Evolutionary conservation across 495 filamentous ascomycete species (phyloP).

Genomic region (Saxispiralis lemnorum): DNA sequence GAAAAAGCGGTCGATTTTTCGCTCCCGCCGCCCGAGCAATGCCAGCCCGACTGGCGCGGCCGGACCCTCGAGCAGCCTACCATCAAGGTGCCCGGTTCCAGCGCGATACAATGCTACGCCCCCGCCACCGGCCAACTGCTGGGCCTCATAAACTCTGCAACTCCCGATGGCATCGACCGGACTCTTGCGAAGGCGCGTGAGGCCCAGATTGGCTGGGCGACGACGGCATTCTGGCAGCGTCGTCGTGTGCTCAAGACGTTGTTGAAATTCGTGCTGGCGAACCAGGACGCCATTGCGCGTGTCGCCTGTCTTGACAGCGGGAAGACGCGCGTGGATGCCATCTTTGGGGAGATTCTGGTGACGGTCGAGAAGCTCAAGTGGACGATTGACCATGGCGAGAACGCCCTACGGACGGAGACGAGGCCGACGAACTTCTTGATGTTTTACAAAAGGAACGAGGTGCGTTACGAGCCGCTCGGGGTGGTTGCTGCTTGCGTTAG

Average conservation of each 20-base stretch:
- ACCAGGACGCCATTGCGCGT: slow-evolving; percentile 72
- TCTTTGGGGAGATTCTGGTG: slow-evolving; percentile 84
- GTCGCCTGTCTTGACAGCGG: slow-evolving; percentile 89
- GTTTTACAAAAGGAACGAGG: slow-evolving; percentile 87
- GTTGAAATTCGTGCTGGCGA: slow-evolving; percentile 59
- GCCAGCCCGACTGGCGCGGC: slow-evolving; percentile 34
- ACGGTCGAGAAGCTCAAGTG: slow-evolving; percentile 86
- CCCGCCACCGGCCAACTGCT: slow-evolving; percentile 77
- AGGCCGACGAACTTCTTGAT: slow-evolving; percentile 77
- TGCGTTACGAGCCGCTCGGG: slow-evolving; percentile 80
- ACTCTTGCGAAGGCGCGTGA: slow-evolving; percentile 53
- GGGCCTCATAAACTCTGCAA: slow-evolving; percentile 62
- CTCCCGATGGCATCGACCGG: slow-evolving; percentile 59
- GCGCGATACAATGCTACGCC: slow-evolving; percentile 67
- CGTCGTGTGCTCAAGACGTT: slow-evolving; percentile 67
- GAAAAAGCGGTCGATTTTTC: slow-evolving; percentile 40
- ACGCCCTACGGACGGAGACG: slow-evolving; percentile 49
- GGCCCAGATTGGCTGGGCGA: slow-evolving; percentile 68
- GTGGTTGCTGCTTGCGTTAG: slow-evolving; percentile 83
- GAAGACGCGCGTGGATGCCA: slow-evolving; percentile 87
- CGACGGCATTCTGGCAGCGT: slow-evolving; percentile 59
- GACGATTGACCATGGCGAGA: slow-evolving; percentile 84
- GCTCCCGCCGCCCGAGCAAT: slow-evolving; percentile 41
- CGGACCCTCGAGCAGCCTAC: slow-evolving; percentile 43
- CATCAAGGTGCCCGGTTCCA: slow-evolving; percentile 34